Percentiles rank a stretch among this genome's conserved stretches.
phyloP scores from a whole-genome alignment of 2,329 filamentous ascomycete genomes.

The Myriosclerotinia duriaeana region DNA sequence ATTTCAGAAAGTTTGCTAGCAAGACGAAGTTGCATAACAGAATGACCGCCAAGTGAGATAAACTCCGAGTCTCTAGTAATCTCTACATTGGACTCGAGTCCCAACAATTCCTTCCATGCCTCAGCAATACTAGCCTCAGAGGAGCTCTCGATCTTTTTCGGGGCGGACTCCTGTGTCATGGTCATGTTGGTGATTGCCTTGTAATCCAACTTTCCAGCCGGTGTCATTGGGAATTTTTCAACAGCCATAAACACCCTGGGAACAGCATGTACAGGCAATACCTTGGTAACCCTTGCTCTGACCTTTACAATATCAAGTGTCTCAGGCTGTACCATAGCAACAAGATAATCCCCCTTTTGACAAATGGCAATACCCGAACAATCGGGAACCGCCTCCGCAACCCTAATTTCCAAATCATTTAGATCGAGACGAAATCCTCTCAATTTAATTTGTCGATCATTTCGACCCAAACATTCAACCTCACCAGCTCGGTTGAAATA shows the following conservation, averaged over 20 bases:
- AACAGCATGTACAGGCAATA: slow-evolving; percentile 36
- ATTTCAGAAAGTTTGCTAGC: slow-evolving; percentile 24
- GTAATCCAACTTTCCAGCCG: slow-evolving; percentile 42
- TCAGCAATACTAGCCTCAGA: slow-evolving; percentile 21
- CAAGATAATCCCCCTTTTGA: slow-evolving; percentile 34
- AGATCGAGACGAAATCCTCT: slow-evolving; percentile 45
- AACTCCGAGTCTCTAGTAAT: slow-evolving; percentile 34
- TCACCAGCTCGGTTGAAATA: slow-evolving; percentile 43
- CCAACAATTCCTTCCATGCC: slow-evolving; percentile 28
- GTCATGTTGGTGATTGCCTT: slow-evolving; percentile 31
- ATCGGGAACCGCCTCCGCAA: slow-evolving; percentile 27
- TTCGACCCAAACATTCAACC: slow-evolving; percentile 44
- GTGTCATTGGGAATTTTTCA: slow-evolving; percentile 39
- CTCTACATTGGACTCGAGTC: slow-evolving; percentile 11
- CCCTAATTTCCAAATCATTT: slow-evolving; percentile 42
- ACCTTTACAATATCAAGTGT: slow-evolving; percentile 13
- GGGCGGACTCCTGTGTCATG: neutral
- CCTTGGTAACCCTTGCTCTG: slow-evolving; percentile 23
- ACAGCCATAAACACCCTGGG: slow-evolving; percentile 36
- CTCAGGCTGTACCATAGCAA: slow-evolving; percentile 38
- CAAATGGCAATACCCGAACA: slow-evolving; percentile 36
- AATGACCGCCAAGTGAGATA: slow-evolving; percentile 38
- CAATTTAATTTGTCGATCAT: slow-evolving; percentile 46
- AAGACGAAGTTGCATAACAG: slow-evolving; percentile 35
- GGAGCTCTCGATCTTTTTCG: neutral